Evolutionary conservation across 202 grass and related monocot species (phyloP), one percentile per base, ranked within the genome.

Genomic region (Brachypodium distachyon): DNA sequence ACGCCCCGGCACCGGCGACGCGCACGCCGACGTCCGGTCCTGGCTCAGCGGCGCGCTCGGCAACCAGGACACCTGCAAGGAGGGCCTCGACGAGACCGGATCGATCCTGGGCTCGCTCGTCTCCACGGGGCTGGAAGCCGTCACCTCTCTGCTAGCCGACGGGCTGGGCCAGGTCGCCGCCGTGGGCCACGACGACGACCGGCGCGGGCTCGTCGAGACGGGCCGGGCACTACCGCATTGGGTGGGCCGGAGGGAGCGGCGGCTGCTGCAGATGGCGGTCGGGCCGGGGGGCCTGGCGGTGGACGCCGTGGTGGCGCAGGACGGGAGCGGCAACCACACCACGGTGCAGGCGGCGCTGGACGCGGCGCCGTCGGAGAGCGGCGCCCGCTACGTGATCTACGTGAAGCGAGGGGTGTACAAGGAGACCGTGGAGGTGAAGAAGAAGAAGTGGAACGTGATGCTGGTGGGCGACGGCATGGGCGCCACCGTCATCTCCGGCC

Each of bases 381-480:
- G 9, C 33, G 80, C 40, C 10, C 80, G 91, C 62, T 58, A 82
- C 67, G 88, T 97, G 48, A 90, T 97, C 63, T 86, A 94, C 72
- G 82, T 97, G 73, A 97, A 82, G 84, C 72, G 55, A 28, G 94
- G 94, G 0, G 76, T 92, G 72, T 97, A 97, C 82, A 86, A 19
- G 61, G 94, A 97, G 79, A 88, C 86, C 34, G 84, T 94, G 63
- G 91, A 90, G 9, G 57, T 97, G 8, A 88, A 87, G 72, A 97
- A 97, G 87, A 97, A 94, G 68, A 94, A 88, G 69, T 90, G 89
- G 88, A 97, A 97, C 54, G 5, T 97, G 59, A 88, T 93, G 89
- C 7, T 97, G 11, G 77, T 94, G 3, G 91, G 94, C n/a, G 91
- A 97, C 32, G 94, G 94, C 13, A 84, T 84, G 52, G 87, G 87